These are phyloP conservation scores for Loxodes magnus DNA, from an alignment of 73 alveolate genomes.

Conservation along the genomic window DNA sequence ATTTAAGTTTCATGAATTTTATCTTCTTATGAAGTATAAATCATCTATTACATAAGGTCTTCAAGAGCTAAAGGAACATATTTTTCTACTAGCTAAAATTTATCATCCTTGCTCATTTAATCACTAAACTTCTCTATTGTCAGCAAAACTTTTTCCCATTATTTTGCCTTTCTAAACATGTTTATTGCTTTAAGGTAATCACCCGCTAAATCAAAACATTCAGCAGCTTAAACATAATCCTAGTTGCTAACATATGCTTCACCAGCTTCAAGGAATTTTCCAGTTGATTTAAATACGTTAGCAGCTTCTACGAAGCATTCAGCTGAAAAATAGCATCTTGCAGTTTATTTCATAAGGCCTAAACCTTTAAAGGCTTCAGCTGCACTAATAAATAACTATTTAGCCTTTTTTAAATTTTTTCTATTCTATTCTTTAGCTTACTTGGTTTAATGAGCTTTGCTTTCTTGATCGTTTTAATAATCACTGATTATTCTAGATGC, in stretches of 20 bases:
- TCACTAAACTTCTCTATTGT: constrained; percentile 37
- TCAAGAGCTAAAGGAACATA: constrained; percentile 57
- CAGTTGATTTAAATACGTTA: constrained; percentile 16
- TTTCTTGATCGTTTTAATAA: neutral
- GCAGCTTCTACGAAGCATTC: constrained; percentile 39
- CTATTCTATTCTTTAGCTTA: neutral
- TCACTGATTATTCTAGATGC: neutral
- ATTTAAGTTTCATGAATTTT: neutral
- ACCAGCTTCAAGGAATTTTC: constrained; percentile 48
- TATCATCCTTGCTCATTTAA: constrained; percentile 37
- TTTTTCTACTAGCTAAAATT: constrained; percentile 30
- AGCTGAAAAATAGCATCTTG: constrained; percentile 54
- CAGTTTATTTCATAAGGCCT: constrained; percentile 35
- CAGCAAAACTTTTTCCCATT: constrained; percentile 28
- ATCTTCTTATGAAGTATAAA: neutral
- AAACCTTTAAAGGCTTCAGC: neutral
- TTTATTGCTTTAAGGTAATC: constrained; percentile 27
- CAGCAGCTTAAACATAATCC: constrained; percentile 17
- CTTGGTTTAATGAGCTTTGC: neutral
- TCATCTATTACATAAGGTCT: constrained; percentile 3
- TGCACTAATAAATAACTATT: neutral
- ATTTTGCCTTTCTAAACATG: constrained; percentile 13
- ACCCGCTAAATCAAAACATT: constrained; percentile 2
- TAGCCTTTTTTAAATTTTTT: neutral
- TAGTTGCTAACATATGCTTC: constrained; percentile 34